phyloP scores from a whole-genome alignment of 2,329 filamentous ascomycete species.

The Penicillium hordei region DNA sequence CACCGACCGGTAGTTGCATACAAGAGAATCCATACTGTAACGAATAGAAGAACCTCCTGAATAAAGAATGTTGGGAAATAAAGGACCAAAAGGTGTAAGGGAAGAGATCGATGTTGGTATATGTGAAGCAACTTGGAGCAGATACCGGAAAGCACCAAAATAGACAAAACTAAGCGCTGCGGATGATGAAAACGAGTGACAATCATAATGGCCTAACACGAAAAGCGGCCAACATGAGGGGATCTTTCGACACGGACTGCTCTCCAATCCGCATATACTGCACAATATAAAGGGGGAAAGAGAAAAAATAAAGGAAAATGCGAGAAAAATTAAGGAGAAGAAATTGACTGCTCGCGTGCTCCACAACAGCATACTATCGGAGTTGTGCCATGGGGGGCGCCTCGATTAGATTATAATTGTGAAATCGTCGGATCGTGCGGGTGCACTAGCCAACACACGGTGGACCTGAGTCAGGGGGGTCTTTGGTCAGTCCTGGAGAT shows the following conservation, averaged over 20 bases:
- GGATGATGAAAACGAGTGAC: slow-evolving; percentile 24
- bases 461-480: slow-evolving; percentile 2
- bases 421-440: slow-evolving; percentile 5
- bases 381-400: slow-evolving; percentile 1
- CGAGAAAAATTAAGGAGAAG: background rate
- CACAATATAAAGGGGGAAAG: background rate
- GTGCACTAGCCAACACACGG: slow-evolving; percentile 4
- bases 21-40: slow-evolving; percentile 26
- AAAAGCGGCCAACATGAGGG: slow-evolving; percentile 3
- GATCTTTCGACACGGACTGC: background rate
- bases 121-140: slow-evolving; percentile 32
- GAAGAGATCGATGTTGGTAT: slow-evolving; percentile 28
- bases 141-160: slow-evolving; percentile 28
- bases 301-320: background rate
- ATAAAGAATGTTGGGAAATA: slow-evolving; percentile 34
- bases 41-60: slow-evolving; percentile 26
- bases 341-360: slow-evolving; percentile 10
- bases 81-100: slow-evolving; percentile 22
- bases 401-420: slow-evolving; percentile 1
- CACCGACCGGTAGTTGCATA: slow-evolving; percentile 21
- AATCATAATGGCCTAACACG: slow-evolving; percentile 19
- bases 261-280: slow-evolving; percentile 3
- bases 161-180: slow-evolving; percentile 29
- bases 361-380: slow-evolving; percentile 9
- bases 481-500: background rate